A percentile compares a stretch with the other conserved stretches of the same genome.
These are phyloP conservation scores for Phalaenopsis equestris DNA, from an alignment of 106 monocot genomes.

Conservation along the genomic window DNA sequence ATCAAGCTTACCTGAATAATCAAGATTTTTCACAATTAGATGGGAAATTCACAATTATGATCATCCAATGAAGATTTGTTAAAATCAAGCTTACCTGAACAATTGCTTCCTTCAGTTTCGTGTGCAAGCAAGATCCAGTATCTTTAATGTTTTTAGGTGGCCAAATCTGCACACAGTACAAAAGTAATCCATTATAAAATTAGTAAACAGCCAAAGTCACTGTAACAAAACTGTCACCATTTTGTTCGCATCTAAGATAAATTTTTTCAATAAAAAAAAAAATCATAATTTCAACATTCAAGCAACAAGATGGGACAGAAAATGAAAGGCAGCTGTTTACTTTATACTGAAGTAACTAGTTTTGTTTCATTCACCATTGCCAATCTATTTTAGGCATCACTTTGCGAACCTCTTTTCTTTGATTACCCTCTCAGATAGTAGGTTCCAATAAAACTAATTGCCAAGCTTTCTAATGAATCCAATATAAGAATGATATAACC, in stretches of 20 bases:
- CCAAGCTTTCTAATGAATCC: neutral
- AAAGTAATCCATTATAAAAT: neutral
- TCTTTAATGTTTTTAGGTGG: constrained; percentile 97
- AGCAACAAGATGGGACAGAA: neutral
- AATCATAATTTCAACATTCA: neutral
- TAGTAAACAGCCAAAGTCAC: neutral
- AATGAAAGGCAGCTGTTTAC: neutral
- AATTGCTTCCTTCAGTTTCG: constrained; percentile 85
- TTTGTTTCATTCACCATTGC: neutral
- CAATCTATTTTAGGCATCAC: neutral
- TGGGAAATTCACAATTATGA: neutral
- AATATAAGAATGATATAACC: neutral
- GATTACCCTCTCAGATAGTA: neutral
- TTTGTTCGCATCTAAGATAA: neutral
- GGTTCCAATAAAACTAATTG: neutral
- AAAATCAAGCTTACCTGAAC: constrained; percentile 34
- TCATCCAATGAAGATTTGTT: neutral
- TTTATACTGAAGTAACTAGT: neutral
- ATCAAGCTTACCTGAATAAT: neutral
- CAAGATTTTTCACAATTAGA: neutral
- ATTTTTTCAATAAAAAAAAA: neutral
- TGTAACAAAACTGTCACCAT: neutral
- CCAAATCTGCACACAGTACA: constrained; percentile 65
- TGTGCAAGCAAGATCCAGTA: constrained; percentile 77
- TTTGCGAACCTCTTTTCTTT: neutral